phyloP scores from a whole-genome alignment of 225 moss, liverwort and hornwort species.

The Bryoerythrophyllum caledonicum region DNA sequence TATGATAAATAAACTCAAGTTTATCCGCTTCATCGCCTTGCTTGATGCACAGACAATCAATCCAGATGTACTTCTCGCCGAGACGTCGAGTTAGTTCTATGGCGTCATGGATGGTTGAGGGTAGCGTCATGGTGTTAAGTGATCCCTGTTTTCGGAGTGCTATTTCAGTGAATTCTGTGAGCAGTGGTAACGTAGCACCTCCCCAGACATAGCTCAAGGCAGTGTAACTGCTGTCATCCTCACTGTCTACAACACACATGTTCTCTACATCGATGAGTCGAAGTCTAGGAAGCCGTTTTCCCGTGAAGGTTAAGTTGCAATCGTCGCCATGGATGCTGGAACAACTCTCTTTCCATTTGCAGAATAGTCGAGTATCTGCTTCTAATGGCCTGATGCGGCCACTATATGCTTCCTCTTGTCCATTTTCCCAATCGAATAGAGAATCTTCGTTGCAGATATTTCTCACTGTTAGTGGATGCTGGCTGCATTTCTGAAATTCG shows the following conservation, averaged over 20 bases:
- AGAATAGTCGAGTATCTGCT: constrained; percentile 15
- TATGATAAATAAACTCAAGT: background rate
- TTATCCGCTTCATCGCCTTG: background rate
- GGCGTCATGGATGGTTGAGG: background rate
- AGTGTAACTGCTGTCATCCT: background rate
- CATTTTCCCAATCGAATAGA: constrained; percentile 11
- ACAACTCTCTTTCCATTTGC: constrained; percentile 26
- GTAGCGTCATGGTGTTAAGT: background rate
- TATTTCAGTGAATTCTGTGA: background rate
- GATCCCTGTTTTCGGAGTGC: background rate
- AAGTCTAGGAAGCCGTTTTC: background rate
- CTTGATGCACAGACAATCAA: background rate
- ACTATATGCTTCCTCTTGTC: constrained; percentile 9
- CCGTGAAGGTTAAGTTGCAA: background rate
- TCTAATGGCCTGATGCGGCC: constrained; percentile 10
- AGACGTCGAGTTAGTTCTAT: background rate
- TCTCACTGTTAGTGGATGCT: background rate
- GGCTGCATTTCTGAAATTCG: constrained; percentile 17
- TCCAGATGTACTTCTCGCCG: background rate
- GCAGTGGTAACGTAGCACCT: background rate
- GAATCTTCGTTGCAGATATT: background rate
- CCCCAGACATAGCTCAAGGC: constrained; percentile 9
- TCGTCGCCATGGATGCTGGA: background rate
- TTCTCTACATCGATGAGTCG: background rate
- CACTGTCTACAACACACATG: background rate